Conservation (phyloP, 2,329 filamentous ascomycete species). For the Magnaporthiopsis rhizophila region DNA sequence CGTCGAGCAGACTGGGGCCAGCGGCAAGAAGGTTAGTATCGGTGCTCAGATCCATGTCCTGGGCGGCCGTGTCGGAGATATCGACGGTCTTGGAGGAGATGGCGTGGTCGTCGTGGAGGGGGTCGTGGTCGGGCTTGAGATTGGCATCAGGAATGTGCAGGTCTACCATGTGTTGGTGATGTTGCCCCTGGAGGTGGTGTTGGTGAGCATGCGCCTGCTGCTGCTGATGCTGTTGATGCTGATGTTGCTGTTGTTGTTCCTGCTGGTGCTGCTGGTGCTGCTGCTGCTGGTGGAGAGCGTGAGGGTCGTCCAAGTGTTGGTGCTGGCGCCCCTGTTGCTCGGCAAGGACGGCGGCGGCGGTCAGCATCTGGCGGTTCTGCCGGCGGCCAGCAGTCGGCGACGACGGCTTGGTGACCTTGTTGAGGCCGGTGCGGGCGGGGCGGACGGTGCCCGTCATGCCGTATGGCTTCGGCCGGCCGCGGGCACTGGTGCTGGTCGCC, state of each 20-base stretch:
- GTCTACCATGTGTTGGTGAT: conserved; percentile 4
- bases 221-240: too few relatives aligned
- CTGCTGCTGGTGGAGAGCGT: neutral
- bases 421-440: conserved; percentile 27
- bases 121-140: conserved; percentile 6
- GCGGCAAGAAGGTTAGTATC: conserved; percentile 24
- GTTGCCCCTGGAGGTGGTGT: neutral
- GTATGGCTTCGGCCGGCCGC: neutral
- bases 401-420: conserved; percentile 35
- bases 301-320: conserved; percentile 1
- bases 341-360: neutral
- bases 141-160: conserved; percentile 5
- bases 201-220: neutral
- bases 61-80: neutral
- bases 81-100: conserved; percentile 1
- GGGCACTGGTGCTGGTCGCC: conserved; percentile 1
- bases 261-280: conserved; percentile 19
- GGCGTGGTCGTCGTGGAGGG: conserved; percentile 4
- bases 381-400: conserved; percentile 20
- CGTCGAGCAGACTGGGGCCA: conserved; percentile 14
- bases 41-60: conserved; percentile 19
- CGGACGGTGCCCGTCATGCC: conserved; percentile 28
- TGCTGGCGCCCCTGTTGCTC: conserved; percentile 7
- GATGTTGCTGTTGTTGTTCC: conserved; percentile 10
- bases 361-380: conserved; percentile 16